Percentiles rank a stretch among this genome's conserved stretches.
Conservation (phyloP, 495 filamentous ascomycete species). For the Astrocystis sublimbata region DNA sequence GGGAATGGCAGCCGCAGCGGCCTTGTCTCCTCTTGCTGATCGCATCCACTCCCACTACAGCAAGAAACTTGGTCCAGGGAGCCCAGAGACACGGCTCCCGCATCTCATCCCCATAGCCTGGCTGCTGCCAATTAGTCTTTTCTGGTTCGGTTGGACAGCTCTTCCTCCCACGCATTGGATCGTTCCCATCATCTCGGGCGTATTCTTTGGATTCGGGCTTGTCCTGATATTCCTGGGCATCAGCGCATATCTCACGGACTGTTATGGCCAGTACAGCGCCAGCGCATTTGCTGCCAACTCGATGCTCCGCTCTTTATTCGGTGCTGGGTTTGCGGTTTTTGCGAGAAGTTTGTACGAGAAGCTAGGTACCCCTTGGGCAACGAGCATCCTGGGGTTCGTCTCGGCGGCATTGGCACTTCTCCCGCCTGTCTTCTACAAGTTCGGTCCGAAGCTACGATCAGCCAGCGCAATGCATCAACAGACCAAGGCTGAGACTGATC, state of each 20-base stretch:
- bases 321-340: neutral
- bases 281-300: constrained; percentile 78
- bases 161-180: constrained; percentile 52
- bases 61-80: constrained; percentile 50
- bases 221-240: constrained; percentile 68
- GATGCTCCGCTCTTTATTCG: constrained; percentile 52
- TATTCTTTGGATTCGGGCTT: constrained; percentile 49
- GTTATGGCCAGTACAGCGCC: constrained; percentile 79
- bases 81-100: constrained; percentile 70
- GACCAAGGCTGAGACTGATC: too few relatives aligned
- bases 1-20: constrained; percentile 71
- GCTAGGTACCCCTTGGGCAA: too few relatives aligned
- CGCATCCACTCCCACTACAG: constrained; percentile 57
- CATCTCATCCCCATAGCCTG: constrained; percentile 66
- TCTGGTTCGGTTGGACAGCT: constrained; percentile 66
- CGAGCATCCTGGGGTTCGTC: too few relatives aligned
- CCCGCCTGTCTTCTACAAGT: too few relatives aligned
- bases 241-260: constrained; percentile 80
- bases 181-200: constrained; percentile 48
- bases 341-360: neutral
- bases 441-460: neutral
- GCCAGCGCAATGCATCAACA: too few relatives aligned
- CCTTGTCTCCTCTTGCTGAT: too few relatives aligned
- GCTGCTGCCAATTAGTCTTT: constrained; percentile 54
- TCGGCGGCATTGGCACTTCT: too few relatives aligned